phyloP scores from a whole-genome alignment of 2,329 filamentous ascomycete species.

The Fusarium redolens region DNA sequence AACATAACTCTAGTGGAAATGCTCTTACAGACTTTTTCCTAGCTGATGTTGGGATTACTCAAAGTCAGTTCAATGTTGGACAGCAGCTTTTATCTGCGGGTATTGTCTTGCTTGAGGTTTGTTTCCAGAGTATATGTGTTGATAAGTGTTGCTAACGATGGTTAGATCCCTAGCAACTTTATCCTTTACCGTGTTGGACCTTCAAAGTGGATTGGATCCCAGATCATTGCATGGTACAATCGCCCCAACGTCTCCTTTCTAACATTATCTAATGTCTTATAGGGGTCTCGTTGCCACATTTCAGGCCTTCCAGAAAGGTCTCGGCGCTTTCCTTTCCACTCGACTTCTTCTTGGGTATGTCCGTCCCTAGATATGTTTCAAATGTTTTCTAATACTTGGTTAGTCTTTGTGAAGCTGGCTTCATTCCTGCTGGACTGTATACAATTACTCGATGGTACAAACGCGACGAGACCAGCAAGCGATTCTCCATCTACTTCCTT shows the following conservation, averaged over 20 bases:
- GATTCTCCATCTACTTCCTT: constrained; percentile 59
- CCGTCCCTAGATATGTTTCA: rapidly evolving
- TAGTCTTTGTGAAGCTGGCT: constrained; percentile 49
- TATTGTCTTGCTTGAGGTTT: constrained; percentile 56
- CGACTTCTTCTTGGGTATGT: constrained; percentile 49
- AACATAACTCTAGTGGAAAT: constrained; percentile 45
- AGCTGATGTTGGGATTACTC: constrained; percentile 58
- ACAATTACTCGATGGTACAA: constrained; percentile 62
- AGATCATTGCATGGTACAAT: constrained; percentile 48
- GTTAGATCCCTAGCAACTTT: constrained; percentile 56
- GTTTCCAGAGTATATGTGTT: not conserved
- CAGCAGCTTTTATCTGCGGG: constrained; percentile 59
- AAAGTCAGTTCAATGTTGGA: constrained; percentile 61
- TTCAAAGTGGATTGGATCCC: constrained; percentile 55
- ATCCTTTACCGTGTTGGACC: constrained; percentile 59
- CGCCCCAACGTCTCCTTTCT: rapidly evolving
- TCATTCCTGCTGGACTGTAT: constrained; percentile 54
- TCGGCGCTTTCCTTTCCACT: constrained; percentile 50
- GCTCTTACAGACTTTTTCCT: constrained; percentile 60
- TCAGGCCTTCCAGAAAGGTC: constrained; percentile 51
- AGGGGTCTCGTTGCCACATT: constrained; percentile 51
- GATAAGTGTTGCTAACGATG: not conserved
- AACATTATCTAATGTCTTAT: not conserved
- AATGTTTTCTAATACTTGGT: not conserved
- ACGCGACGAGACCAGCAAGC: constrained; percentile 57